Conservation (phyloP, 495 filamentous ascomycete species). For the Glonium stellatum region DNA sequence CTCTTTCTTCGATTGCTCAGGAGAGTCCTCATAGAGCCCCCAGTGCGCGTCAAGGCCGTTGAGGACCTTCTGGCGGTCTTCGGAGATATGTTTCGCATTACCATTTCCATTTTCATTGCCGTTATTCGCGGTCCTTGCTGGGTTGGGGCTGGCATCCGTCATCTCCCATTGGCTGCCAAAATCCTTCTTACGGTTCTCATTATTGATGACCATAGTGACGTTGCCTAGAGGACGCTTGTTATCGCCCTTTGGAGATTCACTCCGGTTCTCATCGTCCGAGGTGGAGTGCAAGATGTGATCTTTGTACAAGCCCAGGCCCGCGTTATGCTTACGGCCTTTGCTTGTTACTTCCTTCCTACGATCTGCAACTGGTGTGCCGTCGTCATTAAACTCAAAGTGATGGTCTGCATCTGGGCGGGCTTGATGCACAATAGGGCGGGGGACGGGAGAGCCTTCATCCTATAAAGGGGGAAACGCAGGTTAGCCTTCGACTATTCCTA, state of each 20-base stretch:
- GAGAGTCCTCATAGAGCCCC: conserved; percentile 54
- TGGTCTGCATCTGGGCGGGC: conserved; percentile 69
- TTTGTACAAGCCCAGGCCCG: conserved; percentile 66
- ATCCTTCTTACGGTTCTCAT: conserved; percentile 60
- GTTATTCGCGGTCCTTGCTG: conserved; percentile 10
- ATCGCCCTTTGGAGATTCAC: conserved; percentile 31
- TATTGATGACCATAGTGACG: conserved; percentile 61
- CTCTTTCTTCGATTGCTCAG: conserved; percentile 36
- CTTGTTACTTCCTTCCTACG: conserved; percentile 19
- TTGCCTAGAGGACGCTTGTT: conserved; percentile 46
- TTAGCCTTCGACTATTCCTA: neutral
- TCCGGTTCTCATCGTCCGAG: conserved; percentile 45
- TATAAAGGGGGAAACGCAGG: conserved; percentile 10
- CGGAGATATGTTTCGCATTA: conserved; percentile 28
- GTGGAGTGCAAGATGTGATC: conserved; percentile 51
- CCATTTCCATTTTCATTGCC: conserved; percentile 32
- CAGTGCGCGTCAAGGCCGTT: conserved; percentile 23
- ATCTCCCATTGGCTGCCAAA: conserved; percentile 68
- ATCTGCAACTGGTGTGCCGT: conserved; percentile 39
- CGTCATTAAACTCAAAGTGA: conserved; percentile 69
- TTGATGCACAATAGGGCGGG: conserved; percentile 50
- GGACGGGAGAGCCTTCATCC: conserved; percentile 35
- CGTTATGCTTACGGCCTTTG: conserved; percentile 44
- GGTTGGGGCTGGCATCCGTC: conserved; percentile 53
- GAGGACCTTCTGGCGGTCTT: conserved; percentile 20